Evolutionary conservation across 306 rosid genomes (phyloP).

Genomic region (Lathyrus aphaca): DNA sequence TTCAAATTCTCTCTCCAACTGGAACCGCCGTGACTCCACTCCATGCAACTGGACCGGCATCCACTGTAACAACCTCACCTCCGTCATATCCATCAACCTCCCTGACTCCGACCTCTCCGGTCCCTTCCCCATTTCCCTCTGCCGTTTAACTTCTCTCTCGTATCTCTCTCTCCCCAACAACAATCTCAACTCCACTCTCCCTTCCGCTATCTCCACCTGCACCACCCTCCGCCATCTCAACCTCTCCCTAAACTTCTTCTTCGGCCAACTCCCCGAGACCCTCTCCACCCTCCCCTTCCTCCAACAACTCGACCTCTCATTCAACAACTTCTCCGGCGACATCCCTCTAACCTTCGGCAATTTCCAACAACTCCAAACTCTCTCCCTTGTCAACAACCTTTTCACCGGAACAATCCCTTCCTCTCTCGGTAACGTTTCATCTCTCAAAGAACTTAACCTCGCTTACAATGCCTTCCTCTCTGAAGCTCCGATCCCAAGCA

Average conservation of each 20-base stretch:
- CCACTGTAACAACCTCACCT: slow-evolving; percentile 42
- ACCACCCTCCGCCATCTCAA: slow-evolving; percentile 47
- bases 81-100: slow-evolving; percentile 45
- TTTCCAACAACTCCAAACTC: slow-evolving; percentile 49
- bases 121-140: slow-evolving; percentile 55
- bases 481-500: slow-evolving; percentile 43
- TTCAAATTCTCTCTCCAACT: slow-evolving; percentile 40
- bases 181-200: slow-evolving; percentile 43
- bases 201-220: slow-evolving; percentile 42
- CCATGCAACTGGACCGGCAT: slow-evolving; percentile 71
- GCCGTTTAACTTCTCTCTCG: slow-evolving; percentile 69
- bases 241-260: slow-evolving; percentile 54
- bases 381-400: slow-evolving; percentile 48
- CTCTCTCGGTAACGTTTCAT: slow-evolving; percentile 53
- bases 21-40: slow-evolving; percentile 57
- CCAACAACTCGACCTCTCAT: slow-evolving; percentile 53
- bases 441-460: slow-evolving; percentile 51
- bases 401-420: slow-evolving; percentile 55
- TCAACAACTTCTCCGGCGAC: slow-evolving; percentile 66
- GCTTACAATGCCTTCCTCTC: slow-evolving; percentile 52
- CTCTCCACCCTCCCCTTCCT: slow-evolving; percentile 53
- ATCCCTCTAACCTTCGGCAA: slow-evolving; percentile 53
- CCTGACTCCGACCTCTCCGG: slow-evolving; percentile 44
- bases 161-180: slow-evolving; percentile 50
- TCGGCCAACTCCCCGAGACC: slow-evolving; percentile 54